Evolutionary conservation across 768 basidiomycete genomes (phyloP), one percentile per base, ranked within the genome.

Genomic region (Lepiota venenata): DNA sequence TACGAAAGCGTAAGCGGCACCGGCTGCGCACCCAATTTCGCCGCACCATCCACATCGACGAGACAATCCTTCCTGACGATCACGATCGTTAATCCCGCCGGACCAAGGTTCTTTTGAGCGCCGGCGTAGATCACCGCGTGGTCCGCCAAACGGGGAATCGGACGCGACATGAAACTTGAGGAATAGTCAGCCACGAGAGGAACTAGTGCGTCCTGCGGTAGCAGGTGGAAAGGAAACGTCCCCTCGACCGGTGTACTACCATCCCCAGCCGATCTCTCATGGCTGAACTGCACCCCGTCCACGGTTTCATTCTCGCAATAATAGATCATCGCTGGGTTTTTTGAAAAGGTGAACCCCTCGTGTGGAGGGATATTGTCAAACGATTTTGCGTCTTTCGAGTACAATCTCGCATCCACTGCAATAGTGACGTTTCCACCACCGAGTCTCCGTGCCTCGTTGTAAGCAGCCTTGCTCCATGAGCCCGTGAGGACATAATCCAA

Each of bases 251-350:
- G 27, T 36, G 40, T 42, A 11, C 35, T 40, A 1, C 29, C 56
- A 5, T 20, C 27, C 10, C 22, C 48, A 15, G 32, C 22, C 10
- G 27, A 25, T 21, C 25, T 20, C 8, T 47, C 40, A 39, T 57
- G 66, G 2, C 86, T 74, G 73, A 91, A 98, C 74, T 98, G 87
- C 44, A 94, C 87, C 40, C 97, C 97, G 61, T 96, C 88, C 55
- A 98, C 89, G 12, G 97, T 99, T 76, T 99, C 97, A 77, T 99
- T 99, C 69, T 97, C 97, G 80, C 97, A 99, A 74, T 97, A 98
- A 74, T 96, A 98, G 56, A 98, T 86, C 61, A 95, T 80, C 22
- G 90, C 95, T 12, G 96, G 87, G 65, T 85, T 80, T n/a, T 71
- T 58, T 7, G 88, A 88, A 74, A 98, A 93, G 9, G 71, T 66